Base-by-base conservation (phyloP, 495 filamentous ascomycete species). In the Penicillium subrubescens region DNA sequence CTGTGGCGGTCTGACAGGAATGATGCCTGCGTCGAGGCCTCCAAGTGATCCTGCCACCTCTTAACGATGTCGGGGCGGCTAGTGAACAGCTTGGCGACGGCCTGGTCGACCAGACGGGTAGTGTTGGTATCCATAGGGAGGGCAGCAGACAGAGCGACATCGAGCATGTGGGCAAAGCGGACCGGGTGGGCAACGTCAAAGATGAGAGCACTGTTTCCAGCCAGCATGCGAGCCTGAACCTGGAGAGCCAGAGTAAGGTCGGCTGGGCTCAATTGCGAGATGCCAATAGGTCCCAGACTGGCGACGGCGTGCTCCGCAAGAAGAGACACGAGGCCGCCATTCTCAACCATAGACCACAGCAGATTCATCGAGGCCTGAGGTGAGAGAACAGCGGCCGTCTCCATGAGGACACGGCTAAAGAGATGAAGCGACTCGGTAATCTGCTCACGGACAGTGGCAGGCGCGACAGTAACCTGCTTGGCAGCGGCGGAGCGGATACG, bases 401-500 rank as follows among this genome's bases (percentile, higher is more conserved):
- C 80, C 43, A 80, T 73, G 57, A 89, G 75, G 62, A 86, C 80
- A 14, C 76, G 78, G 53, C 83, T 85, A 57, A 97, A 86, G 67
- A 96, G 90, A 67, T 94, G 90, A 58, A 91, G 82, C 19, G 88
- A 91, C 72, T 97, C 94, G 67, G 96, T 94, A 54, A 97, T 90
- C 76, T 93, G 89, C 66, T 94, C 92, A 33, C 84, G 76, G 55
- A 89, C 72, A 33, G 66, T 67, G 53, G 81, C 55, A 57, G 66
- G 31, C 52, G 64, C 62, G 63, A 65, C 67, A 25, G 71, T 80
- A 55, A 43, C 29, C 35, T 76, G 48, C n/a, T 65, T 61, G 27
- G 67, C 59, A 59, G 82, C 80, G 43, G 80, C 69, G 51, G 84
- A 84, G 61, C 91, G 89, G 64, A 96, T 90, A 44, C 90, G 90